These are phyloP conservation scores for Trichoderma harzianum DNA, from an alignment of 2,329 filamentous ascomycete species.

Conservation along the genomic window DNA sequence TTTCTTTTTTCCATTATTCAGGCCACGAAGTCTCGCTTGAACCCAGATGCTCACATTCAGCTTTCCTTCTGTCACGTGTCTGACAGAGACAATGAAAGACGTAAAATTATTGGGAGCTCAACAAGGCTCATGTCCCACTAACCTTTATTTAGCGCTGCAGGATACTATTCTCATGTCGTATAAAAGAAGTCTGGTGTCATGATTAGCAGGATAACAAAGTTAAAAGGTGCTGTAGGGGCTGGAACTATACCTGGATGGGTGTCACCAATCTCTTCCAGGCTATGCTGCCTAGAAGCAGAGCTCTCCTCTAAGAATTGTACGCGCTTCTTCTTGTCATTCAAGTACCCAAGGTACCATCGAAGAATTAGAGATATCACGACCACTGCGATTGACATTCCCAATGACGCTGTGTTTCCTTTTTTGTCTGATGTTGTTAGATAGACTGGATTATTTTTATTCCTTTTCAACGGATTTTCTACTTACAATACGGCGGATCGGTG, in stretches of 20 bases:
- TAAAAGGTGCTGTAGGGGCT: neutral
- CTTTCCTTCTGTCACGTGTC: too few relatives aligned
- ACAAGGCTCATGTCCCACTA: neutral
- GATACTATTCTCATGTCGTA: neutral
- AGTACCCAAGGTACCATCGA: neutral
- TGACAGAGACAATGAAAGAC: neutral
- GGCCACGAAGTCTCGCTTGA: too few relatives aligned
- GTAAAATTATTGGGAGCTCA: neutral
- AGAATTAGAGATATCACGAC: neutral
- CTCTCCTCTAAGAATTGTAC: neutral
- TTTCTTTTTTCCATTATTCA: too few relatives aligned
- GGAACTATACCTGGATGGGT: neutral
- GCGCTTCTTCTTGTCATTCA: neutral
- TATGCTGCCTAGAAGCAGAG: neutral
- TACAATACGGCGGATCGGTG: neutral
- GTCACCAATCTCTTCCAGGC: neutral
- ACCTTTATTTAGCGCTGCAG: rapidly evolving
- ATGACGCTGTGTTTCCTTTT: neutral
- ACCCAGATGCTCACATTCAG: too few relatives aligned
- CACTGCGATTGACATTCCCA: neutral
- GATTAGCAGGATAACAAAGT: neutral
- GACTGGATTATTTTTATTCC: rapidly evolving
- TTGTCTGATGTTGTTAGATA: neutral
- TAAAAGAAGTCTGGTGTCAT: neutral
- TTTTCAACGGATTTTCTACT: neutral